Evolutionary conservation across 805 yeast genomes (phyloP).

Genomic region (Saccharomycopsis guyanensis): DNA sequence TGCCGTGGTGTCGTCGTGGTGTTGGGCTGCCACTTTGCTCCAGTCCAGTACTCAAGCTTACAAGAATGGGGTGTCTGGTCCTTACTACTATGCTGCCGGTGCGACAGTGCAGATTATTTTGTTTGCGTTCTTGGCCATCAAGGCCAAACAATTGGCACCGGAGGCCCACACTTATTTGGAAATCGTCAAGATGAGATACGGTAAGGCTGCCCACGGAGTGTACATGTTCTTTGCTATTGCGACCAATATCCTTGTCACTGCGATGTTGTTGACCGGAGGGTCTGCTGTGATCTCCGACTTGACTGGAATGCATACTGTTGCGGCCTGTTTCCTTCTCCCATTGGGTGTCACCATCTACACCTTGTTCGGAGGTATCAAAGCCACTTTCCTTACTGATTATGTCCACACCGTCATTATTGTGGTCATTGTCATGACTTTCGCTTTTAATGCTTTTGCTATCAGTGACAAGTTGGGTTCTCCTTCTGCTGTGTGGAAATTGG

Average conservation of each 20-base stretch:
- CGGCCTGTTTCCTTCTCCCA: conserved; percentile 77
- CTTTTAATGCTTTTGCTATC: conserved; percentile 73
- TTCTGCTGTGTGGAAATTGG: conserved; percentile 64
- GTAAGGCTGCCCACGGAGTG: conserved; percentile 61
- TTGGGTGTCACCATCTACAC: conserved; percentile 72
- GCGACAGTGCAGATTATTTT: conserved; percentile 83
- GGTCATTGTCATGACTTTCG: conserved; percentile 71
- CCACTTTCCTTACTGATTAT: conserved; percentile 75
- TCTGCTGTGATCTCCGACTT: conserved; percentile 73
- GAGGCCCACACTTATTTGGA: conserved; percentile 88
- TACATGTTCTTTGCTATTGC: conserved; percentile 77
- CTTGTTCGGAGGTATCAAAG: conserved; percentile 73
- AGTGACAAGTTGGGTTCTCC: conserved; percentile 72
- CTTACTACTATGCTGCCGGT: conserved; percentile 83
- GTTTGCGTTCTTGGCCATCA: conserved; percentile 82
- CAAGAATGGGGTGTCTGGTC: conserved; percentile 69
- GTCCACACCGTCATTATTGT: conserved; percentile 75
- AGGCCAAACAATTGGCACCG: conserved; percentile 84
- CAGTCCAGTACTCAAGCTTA: conserved; percentile 70
- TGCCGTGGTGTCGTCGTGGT: conserved; percentile 93
- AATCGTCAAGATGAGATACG: conserved; percentile 74
- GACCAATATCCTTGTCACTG: conserved; percentile 84
- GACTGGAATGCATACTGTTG: conserved; percentile 78
- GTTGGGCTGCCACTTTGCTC: conserved; percentile 68
- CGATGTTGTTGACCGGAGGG: conserved; percentile 88